Percentiles rank a stretch among this genome's conserved stretches.
These are phyloP conservation scores for Ogataea sp. DNA, from an alignment of 805 yeast species.

Conservation along the genomic window DNA sequence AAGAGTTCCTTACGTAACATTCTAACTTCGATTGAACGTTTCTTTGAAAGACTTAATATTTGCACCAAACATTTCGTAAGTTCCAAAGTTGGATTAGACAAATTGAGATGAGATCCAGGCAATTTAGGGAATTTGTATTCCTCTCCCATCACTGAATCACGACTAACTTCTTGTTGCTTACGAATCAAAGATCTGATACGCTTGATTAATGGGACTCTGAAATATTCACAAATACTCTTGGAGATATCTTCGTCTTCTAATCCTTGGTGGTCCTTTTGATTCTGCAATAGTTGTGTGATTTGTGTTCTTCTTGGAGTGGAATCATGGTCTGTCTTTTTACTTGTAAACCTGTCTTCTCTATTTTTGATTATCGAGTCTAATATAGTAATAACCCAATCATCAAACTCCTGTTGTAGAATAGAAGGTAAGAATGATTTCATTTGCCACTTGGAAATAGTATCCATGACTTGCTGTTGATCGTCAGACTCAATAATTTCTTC, in stretches of 20 bases:
- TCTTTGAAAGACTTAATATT: conserved; percentile 57
- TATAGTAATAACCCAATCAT: conserved; percentile 76
- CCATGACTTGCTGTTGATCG: conserved; percentile 29
- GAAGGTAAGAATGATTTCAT: conserved; percentile 65
- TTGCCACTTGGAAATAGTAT: conserved; percentile 68
- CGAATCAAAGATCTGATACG: conserved; percentile 59
- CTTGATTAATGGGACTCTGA: conserved; percentile 56
- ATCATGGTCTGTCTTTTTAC: conserved; percentile 6
- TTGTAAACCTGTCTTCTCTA: conserved; percentile 31
- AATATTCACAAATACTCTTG: conserved; percentile 43
- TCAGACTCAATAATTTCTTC: conserved; percentile 33
- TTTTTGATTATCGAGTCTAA: conserved; percentile 58
- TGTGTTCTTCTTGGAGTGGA: conserved; percentile 65
- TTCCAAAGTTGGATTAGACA: conserved; percentile 71
- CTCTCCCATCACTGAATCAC: conserved; percentile 51
- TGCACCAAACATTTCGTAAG: conserved; percentile 70
- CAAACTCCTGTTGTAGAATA: conserved; percentile 73
- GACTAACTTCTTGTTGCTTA: conserved; percentile 64
- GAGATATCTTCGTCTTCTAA: conserved; percentile 11
- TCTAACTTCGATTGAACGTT: conserved; percentile 64
- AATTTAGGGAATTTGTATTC: conserved; percentile 69
- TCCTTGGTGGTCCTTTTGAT: conserved; percentile 24
- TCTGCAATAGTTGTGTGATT: conserved; percentile 43
- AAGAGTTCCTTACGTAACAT: conserved; percentile 68
- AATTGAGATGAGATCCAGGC: conserved; percentile 60